Conservation (phyloP, 371 early-diverging fungal species). For the Synchytrium microbalum region DNA sequence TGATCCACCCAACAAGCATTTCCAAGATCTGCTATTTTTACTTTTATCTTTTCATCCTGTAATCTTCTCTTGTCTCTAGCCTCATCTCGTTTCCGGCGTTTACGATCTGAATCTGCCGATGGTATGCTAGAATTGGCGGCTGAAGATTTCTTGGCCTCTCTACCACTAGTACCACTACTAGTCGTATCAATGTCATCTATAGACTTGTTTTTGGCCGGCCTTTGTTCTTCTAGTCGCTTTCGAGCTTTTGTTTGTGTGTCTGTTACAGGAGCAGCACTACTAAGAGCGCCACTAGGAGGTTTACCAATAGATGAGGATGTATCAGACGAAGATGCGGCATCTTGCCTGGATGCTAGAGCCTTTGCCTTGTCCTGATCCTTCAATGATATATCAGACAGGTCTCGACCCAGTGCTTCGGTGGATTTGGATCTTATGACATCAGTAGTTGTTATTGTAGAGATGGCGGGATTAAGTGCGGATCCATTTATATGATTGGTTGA, state of each 20-base stretch:
- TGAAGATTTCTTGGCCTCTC: not conserved
- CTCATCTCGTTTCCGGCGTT: slow-evolving; percentile 22
- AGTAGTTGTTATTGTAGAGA: not conserved
- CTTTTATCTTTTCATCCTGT: slow-evolving; percentile 30
- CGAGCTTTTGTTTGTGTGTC: not conserved
- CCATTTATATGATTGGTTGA: not conserved
- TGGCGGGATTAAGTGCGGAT: not conserved
- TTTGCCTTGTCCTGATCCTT: not conserved
- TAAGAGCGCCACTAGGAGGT: slow-evolving; percentile 13
- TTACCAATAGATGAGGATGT: not conserved
- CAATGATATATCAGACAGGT: slow-evolving; percentile 7
- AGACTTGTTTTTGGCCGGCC: not conserved
- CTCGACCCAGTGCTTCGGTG: slow-evolving; percentile 3
- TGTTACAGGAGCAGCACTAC: not conserved
- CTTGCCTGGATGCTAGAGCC: no score
- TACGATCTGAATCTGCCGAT: slow-evolving; percentile 12
- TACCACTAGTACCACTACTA: not conserved
- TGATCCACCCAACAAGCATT: slow-evolving; percentile 96
- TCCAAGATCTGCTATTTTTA: slow-evolving; percentile 96
- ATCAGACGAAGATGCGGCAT: not conserved
- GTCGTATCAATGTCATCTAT: no score
- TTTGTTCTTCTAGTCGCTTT: slow-evolving; percentile 9
- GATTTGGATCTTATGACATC: slow-evolving; percentile 1
- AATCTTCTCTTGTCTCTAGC: slow-evolving; percentile 11
- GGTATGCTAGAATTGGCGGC: not conserved